Conservation (phyloP, 768 basidiomycete genomes). For the Rhizopogon vinicolor region DNA sequence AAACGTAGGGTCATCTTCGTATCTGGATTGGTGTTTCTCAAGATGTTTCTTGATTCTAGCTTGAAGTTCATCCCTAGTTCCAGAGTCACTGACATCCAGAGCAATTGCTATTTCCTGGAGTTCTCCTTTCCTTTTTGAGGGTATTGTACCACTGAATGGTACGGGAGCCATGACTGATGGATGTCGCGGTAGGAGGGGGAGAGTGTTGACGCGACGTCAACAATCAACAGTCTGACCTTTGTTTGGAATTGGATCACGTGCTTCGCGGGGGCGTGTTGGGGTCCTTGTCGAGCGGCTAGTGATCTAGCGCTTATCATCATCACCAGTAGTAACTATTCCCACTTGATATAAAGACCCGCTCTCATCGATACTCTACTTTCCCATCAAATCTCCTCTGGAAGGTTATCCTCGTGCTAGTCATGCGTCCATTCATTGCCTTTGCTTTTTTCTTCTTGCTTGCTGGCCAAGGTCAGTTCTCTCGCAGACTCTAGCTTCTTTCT, state of each 20-base stretch:
- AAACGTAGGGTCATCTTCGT: conserved; percentile 57
- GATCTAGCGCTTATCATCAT: neutral
- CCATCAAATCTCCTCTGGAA: conserved; percentile 26
- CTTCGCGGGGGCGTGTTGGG: neutral
- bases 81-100: conserved; percentile 45
- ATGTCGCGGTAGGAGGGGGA: neutral
- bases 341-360: too few relatives aligned
- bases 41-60: conserved; percentile 60
- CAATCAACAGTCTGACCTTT: neutral
- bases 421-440: conserved; percentile 23
- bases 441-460: conserved; percentile 40
- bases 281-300: neutral
- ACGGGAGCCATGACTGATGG: conserved; percentile 35
- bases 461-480: conserved; percentile 49
- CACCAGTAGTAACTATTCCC: neutral
- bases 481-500: neutral
- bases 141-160: conserved; percentile 48
- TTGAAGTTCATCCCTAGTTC: conserved; percentile 62
- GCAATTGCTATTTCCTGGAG: conserved; percentile 57
- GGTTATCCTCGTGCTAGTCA: conserved; percentile 25
- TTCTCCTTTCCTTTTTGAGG: conserved; percentile 66
- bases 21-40: conserved; percentile 44
- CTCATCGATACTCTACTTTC: conserved; percentile 7
- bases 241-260: neutral
- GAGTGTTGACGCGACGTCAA: conserved; percentile 5